Conservation (phyloP, 2,329 filamentous ascomycete genomes). For the Colletotrichum gigasporum region DNA sequence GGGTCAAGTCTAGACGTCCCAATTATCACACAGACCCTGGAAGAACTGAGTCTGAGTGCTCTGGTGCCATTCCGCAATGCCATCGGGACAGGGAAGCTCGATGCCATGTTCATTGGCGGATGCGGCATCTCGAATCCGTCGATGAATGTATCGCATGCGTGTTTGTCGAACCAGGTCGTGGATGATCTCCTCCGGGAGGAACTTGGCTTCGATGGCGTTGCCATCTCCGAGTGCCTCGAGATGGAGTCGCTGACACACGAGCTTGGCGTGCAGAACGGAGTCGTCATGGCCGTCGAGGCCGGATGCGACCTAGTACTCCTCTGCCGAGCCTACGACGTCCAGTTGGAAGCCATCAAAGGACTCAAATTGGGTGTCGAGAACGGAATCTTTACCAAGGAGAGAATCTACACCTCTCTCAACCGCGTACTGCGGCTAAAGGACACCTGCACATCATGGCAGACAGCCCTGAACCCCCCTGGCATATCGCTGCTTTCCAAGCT, state of each 20-base stretch:
- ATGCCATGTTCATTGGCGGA: slow-evolving; percentile 95
- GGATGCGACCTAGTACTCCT: slow-evolving; percentile 92
- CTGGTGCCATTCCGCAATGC: slow-evolving; percentile 92
- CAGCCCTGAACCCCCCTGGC: slow-evolving; percentile 88
- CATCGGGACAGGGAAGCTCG: slow-evolving; percentile 81
- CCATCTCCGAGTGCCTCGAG: slow-evolving; percentile 93
- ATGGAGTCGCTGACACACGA: slow-evolving; percentile 97
- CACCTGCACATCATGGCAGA: slow-evolving; percentile 88
- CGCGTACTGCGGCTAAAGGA: slow-evolving; percentile 84
- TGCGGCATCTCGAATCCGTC: slow-evolving; percentile 92
- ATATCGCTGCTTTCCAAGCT: slow-evolving; percentile 80
- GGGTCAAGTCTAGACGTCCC: slow-evolving; percentile 92
- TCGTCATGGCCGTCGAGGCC: slow-evolving; percentile 96
- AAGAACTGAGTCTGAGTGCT: slow-evolving; percentile 91
- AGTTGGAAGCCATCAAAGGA: slow-evolving; percentile 91
- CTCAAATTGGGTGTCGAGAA: slow-evolving; percentile 91
- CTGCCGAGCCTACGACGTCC: slow-evolving; percentile 86
- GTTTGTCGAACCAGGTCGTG: slow-evolving; percentile 91
- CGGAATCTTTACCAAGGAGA: slow-evolving; percentile 82
- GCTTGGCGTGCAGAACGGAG: slow-evolving; percentile 95
- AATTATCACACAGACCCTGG: slow-evolving; percentile 93
- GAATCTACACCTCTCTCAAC: slow-evolving; percentile 82
- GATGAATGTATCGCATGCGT: slow-evolving; percentile 95
- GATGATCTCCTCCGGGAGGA: slow-evolving; percentile 90
- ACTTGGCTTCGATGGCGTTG: slow-evolving; percentile 88